Evolutionary conservation across 1,284 basidiomycete species (phyloP).

Genomic region (Malassezia sympodialis): DNA sequence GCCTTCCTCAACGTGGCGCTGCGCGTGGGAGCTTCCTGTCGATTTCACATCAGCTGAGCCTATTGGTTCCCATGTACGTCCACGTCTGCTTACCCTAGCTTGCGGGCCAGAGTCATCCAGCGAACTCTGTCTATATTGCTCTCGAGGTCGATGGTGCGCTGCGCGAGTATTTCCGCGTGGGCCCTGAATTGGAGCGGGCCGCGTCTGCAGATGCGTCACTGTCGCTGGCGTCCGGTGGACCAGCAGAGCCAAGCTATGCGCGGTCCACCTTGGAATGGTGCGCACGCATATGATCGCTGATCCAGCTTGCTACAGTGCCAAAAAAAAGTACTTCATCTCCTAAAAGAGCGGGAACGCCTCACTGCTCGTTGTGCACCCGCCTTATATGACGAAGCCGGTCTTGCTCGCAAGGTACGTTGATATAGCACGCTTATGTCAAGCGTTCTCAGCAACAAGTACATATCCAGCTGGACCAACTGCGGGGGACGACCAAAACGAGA

Average conservation of each 20-base stretch:
- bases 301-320: neutral
- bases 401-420: neutral
- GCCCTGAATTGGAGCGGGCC: neutral
- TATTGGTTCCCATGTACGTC: neutral
- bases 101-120: neutral
- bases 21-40: constrained; percentile 8
- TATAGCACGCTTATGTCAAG: neutral
- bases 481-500: neutral
- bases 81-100: neutral
- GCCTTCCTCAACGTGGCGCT: neutral
- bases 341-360: neutral
- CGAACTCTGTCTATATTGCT: neutral
- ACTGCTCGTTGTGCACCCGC: neutral
- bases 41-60: neutral
- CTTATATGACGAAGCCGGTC: neutral
- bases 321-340: neutral
- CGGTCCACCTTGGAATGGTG: neutral
- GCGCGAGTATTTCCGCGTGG: neutral
- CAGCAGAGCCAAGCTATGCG: neutral
- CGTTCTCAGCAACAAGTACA: neutral
- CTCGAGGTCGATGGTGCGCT: neutral
- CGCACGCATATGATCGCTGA: neutral
- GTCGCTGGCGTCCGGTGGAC: neutral
- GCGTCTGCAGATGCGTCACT: neutral
- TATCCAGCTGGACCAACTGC: neutral